Base-by-base conservation (phyloP, 1,284 basidiomycete species). In the Boletus smithii region DNA sequence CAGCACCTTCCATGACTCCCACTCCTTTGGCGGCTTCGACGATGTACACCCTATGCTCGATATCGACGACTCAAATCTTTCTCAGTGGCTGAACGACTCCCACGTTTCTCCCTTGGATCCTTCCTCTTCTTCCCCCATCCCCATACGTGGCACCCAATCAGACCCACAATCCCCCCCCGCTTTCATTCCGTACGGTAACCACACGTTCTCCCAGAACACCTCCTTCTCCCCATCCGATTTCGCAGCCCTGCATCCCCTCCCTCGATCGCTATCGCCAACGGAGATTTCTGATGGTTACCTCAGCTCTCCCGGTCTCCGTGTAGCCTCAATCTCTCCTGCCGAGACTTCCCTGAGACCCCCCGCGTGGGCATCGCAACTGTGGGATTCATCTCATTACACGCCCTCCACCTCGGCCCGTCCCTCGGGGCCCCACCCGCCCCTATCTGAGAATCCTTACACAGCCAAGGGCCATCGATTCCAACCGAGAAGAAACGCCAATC, bases 291-390 rank as follows among this genome's bases (percentile, higher is more conserved):
- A 78, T 18, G 75, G 73, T 31, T 65, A 53, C 50, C 63, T 42
- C 62, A 69, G 56, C 59, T 69, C 49, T 32, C 65, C 54, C 51
- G 52, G 67, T 55, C 65, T 69, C 42, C 67, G 69, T 32, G 59
- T 80, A 22, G 68, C 73, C n/a, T 80, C 83, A 4, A 71, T 81
- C 51, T 77, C 82, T 14, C 76, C 81, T 16, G 67, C 73, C 20
- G 79, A 82, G 40, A 74, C 75, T 8, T 70, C 77, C n/a, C 61
- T 78, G 31, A 74, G 73, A 50, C 70, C 75, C 13, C 81, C 76
- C 1, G 37, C 44, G 7, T 88, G 84, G 85, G 79, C 81, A 16
- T 68, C 80, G 8, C 79, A 85, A 52, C 70, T 84, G 35, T 87
- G 78, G 74, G 76, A 79, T 41, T 53, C 69, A 8, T 56, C 66